Evolutionary conservation across 352 stramenopile genomes (phyloP), one percentile per base, ranked within the genome.

Genomic region (Thraustochytrium sp.): DNA sequence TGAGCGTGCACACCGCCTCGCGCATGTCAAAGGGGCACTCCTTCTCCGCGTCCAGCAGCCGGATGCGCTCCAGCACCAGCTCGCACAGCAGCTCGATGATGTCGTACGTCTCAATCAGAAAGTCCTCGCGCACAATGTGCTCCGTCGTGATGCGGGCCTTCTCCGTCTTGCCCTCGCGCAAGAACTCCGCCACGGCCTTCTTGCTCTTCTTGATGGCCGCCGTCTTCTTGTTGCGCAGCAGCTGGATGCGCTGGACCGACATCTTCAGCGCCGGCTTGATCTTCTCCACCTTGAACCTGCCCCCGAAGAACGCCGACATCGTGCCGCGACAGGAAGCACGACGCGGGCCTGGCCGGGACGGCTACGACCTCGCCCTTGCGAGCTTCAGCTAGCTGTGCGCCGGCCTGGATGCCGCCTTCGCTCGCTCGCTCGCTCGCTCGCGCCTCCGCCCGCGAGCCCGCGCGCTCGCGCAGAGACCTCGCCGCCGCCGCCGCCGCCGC

Each of bases 31-130:
- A 92, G 34, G 94, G 95, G 84, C 94, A 98, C 65, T 96, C 89
- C 38, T 93, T 92, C 73, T 93, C 92, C 1, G 89, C 92, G 72
- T 96, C 91, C 84, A 98, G 91, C 2, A 98, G 86, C 68, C 93
- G 94, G 86, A 94, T 93, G 64, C 95, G 90, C 87, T 98, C 94
- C 23, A 89, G 90, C 18, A 98, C 76, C 2, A 98, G 86, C 75
- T 98, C 94, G 84, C 94, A 98, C 59, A 96, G 87, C 18, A 98
- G 87, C 84, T 94, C 91, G 37, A 98, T 86, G 84, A 98, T 96
- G 85, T 98, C 94, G 86, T 97, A 98, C 3, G 94, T 95, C 88
- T 98, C 94, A 38, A 98, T 92, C 16, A 93, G 95, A 84, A 97
- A 96, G 85, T 98, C 95, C 55, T 98, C 94, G 16, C 94, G 91